A percentile compares a stretch with the other conserved stretches of the same genome.
Evolutionary conservation across 2,329 filamentous ascomycete genomes (phyloP).

Genomic region (Torrubiella hemipterigena): DNA sequence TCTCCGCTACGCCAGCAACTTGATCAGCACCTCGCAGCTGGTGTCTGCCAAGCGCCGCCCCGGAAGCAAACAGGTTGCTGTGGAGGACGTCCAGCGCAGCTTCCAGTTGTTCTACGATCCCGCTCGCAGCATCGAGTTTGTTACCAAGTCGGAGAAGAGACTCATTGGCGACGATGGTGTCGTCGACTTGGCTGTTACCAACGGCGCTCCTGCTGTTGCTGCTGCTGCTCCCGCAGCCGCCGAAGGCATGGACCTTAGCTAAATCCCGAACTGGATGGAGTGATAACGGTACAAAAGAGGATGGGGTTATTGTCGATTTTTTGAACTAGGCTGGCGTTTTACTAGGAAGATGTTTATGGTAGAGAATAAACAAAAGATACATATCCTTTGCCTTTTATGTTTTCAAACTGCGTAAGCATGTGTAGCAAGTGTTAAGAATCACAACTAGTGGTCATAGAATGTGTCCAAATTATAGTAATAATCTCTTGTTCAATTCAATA

Average conservation of each 20-base stretch:
- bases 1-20: conserved; percentile 90
- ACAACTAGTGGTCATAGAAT: background rate
- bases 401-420: background rate
- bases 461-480: no score
- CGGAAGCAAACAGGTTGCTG: conserved; percentile 55
- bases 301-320: no score
- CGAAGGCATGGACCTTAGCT: conserved; percentile 35
- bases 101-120: conserved; percentile 93
- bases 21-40: conserved; percentile 89
- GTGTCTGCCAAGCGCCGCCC: conserved; percentile 75
- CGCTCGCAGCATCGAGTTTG: conserved; percentile 76
- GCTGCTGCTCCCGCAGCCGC: conserved; percentile 18
- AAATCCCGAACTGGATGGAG: conserved; percentile 8
- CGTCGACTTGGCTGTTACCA: conserved; percentile 55
- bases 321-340: background rate
- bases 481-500: no score
- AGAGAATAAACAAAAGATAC: conserved; percentile 1
- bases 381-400: no score
- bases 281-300: no score
- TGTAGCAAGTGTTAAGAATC: conserved; percentile 8
- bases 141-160: conserved; percentile 79
- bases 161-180: conserved; percentile 79
- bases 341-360: conserved; percentile 5
- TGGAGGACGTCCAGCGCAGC: conserved; percentile 86
- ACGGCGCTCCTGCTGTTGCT: conserved; percentile 25